These are phyloP conservation scores for Fusarium annulatum DNA, from an alignment of 2,329 filamentous ascomycete species.

Conservation along the genomic window DNA sequence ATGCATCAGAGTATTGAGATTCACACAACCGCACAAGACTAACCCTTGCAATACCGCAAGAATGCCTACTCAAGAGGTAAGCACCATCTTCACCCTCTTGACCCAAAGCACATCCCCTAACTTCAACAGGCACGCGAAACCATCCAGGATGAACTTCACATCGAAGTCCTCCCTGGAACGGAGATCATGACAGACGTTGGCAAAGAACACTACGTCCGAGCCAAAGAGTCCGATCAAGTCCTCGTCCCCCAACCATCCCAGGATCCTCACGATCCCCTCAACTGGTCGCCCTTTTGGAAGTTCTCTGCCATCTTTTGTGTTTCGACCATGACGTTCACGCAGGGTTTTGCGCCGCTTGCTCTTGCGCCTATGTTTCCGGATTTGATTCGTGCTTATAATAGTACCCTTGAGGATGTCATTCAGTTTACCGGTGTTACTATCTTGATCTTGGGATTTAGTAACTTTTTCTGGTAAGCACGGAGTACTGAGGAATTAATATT, in stretches of 20 bases:
- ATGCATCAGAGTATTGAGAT: background rate
- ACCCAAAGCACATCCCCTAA: background rate
- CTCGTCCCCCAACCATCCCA: constrained; percentile 27
- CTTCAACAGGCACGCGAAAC: background rate
- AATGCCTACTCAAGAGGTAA: constrained; percentile 1
- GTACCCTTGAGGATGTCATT: background rate
- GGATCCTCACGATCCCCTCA: constrained; percentile 7
- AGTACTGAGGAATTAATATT: accelerated
- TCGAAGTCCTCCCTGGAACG: constrained; percentile 29
- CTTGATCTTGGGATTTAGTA: background rate
- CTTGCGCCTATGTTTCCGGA: constrained; percentile 12
- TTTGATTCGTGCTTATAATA: background rate
- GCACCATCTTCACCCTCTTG: too few relatives aligned
- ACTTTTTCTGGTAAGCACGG: background rate
- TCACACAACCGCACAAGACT: accelerated
- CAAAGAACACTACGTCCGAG: constrained; percentile 28
- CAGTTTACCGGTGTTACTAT: constrained; percentile 10
- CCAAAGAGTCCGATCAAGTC: constrained; percentile 24
- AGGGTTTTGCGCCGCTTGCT: constrained; percentile 2
- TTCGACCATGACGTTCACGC: constrained; percentile 4
- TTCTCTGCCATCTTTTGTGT: constrained; percentile 6
- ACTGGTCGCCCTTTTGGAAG: constrained; percentile 7
- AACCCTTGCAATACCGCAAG: background rate
- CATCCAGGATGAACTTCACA: constrained; percentile 31
- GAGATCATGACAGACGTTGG: constrained; percentile 37